Evolutionary conservation across 2,329 filamentous ascomycete species (phyloP), one percentile per base, ranked within the genome.

Genomic region (Orbilia javanica): DNA sequence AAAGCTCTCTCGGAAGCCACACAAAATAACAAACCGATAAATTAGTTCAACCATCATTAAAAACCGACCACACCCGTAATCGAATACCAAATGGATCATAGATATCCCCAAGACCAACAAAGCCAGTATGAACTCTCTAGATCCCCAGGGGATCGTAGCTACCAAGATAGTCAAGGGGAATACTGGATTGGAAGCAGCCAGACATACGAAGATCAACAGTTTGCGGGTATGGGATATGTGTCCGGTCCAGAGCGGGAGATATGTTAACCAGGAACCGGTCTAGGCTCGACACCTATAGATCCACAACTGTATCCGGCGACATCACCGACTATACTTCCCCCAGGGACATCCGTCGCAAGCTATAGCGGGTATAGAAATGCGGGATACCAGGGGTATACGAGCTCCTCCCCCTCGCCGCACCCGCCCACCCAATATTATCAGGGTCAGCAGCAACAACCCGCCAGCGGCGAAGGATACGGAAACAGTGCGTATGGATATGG

Each of bases 241-340:
- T 69, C 53, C 55, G 64, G 69, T 62, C 22, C 52, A 27, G 18
- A 65, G 31, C 73, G 48, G 57, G 31, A 71, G 18, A 18, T 44
- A 42, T 55, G 53, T 60, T 77, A 46, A 77, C 73, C 10, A 77
- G 57, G 22, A 65, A 31, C 31, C 22, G 73, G 42, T 65, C 73
- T 77, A 70, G 66, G 50, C 66, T 15, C 55, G 20, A 29, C 66
- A 29, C 48, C 13, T 18, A 77, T 77, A 42, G 73, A 77, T 46
- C 73, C 73, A 3, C 66, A 46, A 18, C 60, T 77, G 6, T 60
- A 66, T 42, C 46, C 52, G 18, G 29, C 44, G 25, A 22, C 46
- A 13, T 44, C 55, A 20, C 73, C 73, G 13, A 65, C 65, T 20
- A 77, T 77, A 57, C 50, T 77, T 18, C 73, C 73, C 18, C 73